Percentiles rank a stretch among this genome's conserved stretches.
phyloP scores from a whole-genome alignment of 345 rosid species.

The Moricandia arvensis region DNA sequence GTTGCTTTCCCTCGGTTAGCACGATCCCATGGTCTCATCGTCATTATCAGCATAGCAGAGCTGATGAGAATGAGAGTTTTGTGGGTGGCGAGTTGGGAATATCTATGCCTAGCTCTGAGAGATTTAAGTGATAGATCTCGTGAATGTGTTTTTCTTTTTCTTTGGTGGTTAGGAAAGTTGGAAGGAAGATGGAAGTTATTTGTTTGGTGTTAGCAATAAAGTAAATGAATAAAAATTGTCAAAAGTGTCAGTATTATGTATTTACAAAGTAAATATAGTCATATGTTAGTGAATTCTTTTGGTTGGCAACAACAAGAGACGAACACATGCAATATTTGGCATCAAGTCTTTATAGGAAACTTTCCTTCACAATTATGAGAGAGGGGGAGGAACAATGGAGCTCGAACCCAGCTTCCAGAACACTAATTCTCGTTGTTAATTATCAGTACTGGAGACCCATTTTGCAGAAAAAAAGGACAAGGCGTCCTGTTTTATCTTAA shows the following conservation, averaged over 20 bases:
- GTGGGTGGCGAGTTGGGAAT: constrained; percentile 7
- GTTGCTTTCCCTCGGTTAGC: constrained; percentile 68
- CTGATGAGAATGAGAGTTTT: background rate
- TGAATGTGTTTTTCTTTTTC: background rate
- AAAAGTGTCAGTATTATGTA: background rate
- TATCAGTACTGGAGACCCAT: too few species aligned
- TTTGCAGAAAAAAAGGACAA: too few species aligned
- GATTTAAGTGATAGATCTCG: background rate
- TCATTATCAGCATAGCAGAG: constrained; percentile 11
- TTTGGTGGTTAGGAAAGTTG: background rate
- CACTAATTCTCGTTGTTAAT: too few species aligned
- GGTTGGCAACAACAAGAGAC: background rate
- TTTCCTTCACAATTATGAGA: too few species aligned
- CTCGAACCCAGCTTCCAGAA: too few species aligned
- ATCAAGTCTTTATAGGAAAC: too few species aligned
- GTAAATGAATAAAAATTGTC: background rate
- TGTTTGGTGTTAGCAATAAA: background rate
- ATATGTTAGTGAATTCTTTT: background rate
- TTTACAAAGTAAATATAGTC: background rate
- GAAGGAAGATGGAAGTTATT: background rate
- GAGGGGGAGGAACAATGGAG: too few species aligned
- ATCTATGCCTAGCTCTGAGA: constrained; percentile 5
- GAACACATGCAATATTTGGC: background rate
- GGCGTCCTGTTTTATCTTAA: too few species aligned
- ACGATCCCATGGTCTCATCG: constrained; percentile 49